Percentiles rank a stretch among this genome's conserved stretches.
Evolutionary conservation across 2,329 filamentous ascomycete species (phyloP).

Genomic region (Fusarium clavum): DNA sequence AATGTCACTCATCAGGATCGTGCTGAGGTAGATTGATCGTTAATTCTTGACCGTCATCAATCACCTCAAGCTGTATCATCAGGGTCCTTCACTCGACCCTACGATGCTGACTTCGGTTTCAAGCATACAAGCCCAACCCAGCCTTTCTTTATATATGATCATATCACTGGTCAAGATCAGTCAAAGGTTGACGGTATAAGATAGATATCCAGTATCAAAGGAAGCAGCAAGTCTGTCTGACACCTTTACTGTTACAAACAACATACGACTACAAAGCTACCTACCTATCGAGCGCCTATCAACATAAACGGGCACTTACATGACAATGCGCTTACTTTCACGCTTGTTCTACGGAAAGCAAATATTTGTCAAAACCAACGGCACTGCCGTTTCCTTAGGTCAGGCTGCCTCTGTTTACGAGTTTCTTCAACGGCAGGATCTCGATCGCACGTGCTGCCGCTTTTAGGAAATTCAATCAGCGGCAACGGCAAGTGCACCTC

Average conservation of each 20-base stretch:
- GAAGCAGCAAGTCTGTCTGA: background rate
- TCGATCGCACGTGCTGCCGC: conserved; percentile 26
- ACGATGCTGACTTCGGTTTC: background rate
- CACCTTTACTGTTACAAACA: background rate
- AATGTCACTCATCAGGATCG: conserved; percentile 10
- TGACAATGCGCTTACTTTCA: background rate
- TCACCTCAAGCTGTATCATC: background rate
- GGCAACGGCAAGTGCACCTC: conserved; percentile 24
- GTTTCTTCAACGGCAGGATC: conserved; percentile 20
- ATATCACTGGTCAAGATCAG: background rate
- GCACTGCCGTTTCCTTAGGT: background rate
- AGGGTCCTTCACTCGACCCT: background rate
- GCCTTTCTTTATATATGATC: background rate
- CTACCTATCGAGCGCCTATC: background rate
- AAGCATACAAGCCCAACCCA: background rate
- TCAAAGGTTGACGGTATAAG: background rate
- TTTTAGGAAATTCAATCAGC: conserved; percentile 11
- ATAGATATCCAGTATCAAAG: background rate
- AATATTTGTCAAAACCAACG: conserved; percentile 1
- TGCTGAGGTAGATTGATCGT: conserved; percentile 24
- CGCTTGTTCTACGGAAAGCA: background rate
- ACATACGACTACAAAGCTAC: background rate
- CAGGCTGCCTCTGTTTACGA: background rate
- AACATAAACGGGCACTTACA: background rate
- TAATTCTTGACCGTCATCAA: conserved; percentile 7